Evolutionary conservation across 768 basidiomycete species (phyloP), one percentile per base, ranked within the genome.

Genomic region (Amanita jacksonii): DNA sequence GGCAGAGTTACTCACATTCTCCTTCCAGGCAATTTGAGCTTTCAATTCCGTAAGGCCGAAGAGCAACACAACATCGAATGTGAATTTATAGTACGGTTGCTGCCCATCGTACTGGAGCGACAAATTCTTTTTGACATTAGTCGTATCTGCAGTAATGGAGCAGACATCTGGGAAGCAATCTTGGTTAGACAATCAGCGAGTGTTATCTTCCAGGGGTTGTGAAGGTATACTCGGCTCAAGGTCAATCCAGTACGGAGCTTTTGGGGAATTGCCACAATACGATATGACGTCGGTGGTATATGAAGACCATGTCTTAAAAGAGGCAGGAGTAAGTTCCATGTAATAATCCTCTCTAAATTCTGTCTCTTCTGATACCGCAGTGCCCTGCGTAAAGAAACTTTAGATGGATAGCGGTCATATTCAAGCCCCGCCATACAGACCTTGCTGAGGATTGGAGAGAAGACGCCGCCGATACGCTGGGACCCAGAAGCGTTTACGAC

Each of bases 31-130:
- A 13, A 72, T 61, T 32, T 70, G 66, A 0, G 70, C 70, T 43
- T 69, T 64, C n/a, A 73, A 38, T 38, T 74, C 72, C 0, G 72
- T 69, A 31, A 64, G 36, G 0, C 73, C 73, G 30, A 70, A 67
- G 40, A 58, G 60, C 40, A 74, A 48, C 27, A 71, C 57, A 19
- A 74, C 55, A 9, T 65, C 62, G 42, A 64, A 73, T 8, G 57
- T 47, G 20, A 57, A 4, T 25, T 37, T 19, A 36, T 58, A 63
- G 45, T 57, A 61, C 13, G 43, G 20, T 6, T 20, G 38, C 22
- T 12, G 7, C 22, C 1, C n/a, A 41, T 40, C n/a, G 15, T n/a
- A 18, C 42, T 38, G 16, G 33, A 43, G n/a, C 32, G 4, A n/a
- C 18, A 49, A 35, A 16, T 33, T 49, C 16, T 39, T 28, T 22